phyloP scores from a whole-genome alignment of 768 basidiomycete genomes.

The Russula ochroleuca region DNA sequence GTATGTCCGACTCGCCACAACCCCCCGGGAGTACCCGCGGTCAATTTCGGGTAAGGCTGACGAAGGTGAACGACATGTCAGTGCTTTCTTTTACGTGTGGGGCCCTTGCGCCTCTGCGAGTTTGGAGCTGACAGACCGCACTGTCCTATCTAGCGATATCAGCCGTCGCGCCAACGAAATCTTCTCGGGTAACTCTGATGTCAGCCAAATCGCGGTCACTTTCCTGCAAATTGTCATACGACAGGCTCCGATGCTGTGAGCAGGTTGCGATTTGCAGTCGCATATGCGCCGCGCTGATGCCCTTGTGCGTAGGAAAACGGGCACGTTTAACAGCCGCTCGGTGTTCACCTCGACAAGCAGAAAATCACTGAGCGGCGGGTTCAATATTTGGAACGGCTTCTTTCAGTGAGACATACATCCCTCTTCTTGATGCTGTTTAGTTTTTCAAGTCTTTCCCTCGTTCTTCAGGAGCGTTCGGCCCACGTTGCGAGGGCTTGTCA shows the following conservation, averaged over 20 bases:
- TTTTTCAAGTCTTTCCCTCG: slow-evolving; percentile 6
- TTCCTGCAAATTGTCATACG: slow-evolving; percentile 24
- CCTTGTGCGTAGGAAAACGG: slow-evolving; percentile 8
- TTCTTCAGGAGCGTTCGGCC: slow-evolving; percentile 27
- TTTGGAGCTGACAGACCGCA: neutral
- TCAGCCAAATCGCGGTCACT: slow-evolving; percentile 18
- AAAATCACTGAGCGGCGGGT: slow-evolving; percentile 20
- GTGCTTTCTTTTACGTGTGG: neutral
- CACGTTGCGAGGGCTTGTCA: slow-evolving; percentile 13
- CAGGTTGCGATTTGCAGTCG: neutral
- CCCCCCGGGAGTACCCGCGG: slow-evolving; percentile 18
- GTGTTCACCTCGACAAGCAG: slow-evolving; percentile 20
- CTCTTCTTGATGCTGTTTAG: neutral
- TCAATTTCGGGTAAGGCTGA: slow-evolving; percentile 18
- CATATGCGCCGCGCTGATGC: neutral
- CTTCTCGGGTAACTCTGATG: neutral
- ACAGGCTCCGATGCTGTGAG: slow-evolving; percentile 26
- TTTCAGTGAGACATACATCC: slow-evolving; percentile 18
- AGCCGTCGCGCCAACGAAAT: slow-evolving; percentile 18
- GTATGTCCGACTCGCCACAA: slow-evolving; percentile 15
- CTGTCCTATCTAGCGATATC: slow-evolving; percentile 3
- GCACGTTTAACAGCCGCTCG: slow-evolving; percentile 23
- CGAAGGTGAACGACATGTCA: slow-evolving; percentile 24
- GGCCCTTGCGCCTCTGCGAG: neutral
- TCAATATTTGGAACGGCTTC: slow-evolving; percentile 27